Evolutionary conservation across 78 protist genomes (phyloP).

Genomic region (Isochrysis galbana): DNA sequence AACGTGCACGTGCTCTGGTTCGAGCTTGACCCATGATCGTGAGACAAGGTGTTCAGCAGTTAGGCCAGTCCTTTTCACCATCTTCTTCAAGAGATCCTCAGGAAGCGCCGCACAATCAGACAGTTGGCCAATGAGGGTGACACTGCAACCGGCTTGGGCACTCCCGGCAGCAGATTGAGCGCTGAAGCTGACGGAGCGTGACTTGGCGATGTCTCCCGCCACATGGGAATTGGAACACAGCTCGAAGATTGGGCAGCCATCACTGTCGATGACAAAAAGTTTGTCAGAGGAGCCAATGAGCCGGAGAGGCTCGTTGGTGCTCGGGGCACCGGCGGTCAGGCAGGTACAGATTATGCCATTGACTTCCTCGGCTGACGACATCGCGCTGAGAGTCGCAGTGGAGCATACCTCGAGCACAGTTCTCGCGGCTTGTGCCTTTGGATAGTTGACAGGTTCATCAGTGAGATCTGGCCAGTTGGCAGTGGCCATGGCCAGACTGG

Average conservation of each 20-base stretch:
- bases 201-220: neutral
- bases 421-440: neutral
- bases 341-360: neutral
- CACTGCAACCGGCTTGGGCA: neutral
- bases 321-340: neutral
- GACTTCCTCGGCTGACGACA: neutral
- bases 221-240: neutral
- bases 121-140: neutral
- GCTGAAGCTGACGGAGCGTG: neutral
- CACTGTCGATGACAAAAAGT: neutral
- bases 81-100: neutral
- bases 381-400: neutral
- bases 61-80: neutral
- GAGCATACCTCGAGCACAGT: neutral
- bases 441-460: too few species aligned
- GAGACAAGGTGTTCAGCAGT: neutral
- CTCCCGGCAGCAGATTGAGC: neutral
- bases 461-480: too few species aligned
- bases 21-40: neutral
- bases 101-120: neutral
- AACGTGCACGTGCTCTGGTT: neutral
- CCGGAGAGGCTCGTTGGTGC: neutral
- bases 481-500: too few species aligned
- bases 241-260: neutral
- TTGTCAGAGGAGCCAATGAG: neutral